A percentile compares a stretch with the other conserved stretches of the same genome.
phyloP scores from a whole-genome alignment of 2,329 filamentous ascomycete genomes.

The Xylariaceae sp. region DNA sequence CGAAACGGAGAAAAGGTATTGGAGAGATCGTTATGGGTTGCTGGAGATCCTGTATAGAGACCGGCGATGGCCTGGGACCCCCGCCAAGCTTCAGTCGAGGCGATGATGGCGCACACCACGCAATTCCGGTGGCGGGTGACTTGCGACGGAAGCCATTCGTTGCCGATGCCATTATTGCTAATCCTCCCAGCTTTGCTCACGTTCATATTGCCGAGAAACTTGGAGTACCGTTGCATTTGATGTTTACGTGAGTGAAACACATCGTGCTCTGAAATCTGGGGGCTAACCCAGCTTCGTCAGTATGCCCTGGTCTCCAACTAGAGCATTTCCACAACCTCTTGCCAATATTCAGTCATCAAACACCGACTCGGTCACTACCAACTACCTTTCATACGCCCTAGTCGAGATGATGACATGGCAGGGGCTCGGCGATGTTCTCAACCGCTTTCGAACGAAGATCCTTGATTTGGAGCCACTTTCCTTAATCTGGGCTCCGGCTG shows the following conservation, averaged over 20 bases:
- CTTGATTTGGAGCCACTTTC: conserved; percentile 70
- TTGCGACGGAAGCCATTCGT: conserved; percentile 30
- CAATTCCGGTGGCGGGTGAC: conserved; percentile 17
- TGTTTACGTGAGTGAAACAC: conserved; percentile 58
- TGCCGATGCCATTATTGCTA: conserved; percentile 44
- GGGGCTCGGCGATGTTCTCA: conserved; percentile 85
- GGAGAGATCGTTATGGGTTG: conserved; percentile 65
- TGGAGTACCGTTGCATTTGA: conserved; percentile 63
- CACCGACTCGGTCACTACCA: conserved; percentile 62
- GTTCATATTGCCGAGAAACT: conserved; percentile 62
- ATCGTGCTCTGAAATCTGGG: background rate
- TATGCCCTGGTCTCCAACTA: conserved; percentile 87
- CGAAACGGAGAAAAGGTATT: conserved; percentile 62
- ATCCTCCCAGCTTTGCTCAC: conserved; percentile 63
- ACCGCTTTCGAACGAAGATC: conserved; percentile 72
- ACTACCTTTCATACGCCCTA: conserved; percentile 77
- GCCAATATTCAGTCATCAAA: conserved; percentile 69
- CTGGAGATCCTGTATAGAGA: conserved; percentile 71
- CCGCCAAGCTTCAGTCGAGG: conserved; percentile 38
- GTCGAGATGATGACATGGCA: conserved; percentile 95
- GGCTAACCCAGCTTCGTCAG: conserved; percentile 20
- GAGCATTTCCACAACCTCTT: conserved; percentile 79
- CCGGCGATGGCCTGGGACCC: conserved; percentile 55
- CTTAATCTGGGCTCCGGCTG: conserved; percentile 75
- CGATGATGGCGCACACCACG: conserved; percentile 18